Percentiles rank a stretch among this genome's conserved stretches.
These are phyloP conservation scores for Suhomyces bolitotheri DNA, from an alignment of 1,139 yeast genomes.

Conservation along the genomic window DNA sequence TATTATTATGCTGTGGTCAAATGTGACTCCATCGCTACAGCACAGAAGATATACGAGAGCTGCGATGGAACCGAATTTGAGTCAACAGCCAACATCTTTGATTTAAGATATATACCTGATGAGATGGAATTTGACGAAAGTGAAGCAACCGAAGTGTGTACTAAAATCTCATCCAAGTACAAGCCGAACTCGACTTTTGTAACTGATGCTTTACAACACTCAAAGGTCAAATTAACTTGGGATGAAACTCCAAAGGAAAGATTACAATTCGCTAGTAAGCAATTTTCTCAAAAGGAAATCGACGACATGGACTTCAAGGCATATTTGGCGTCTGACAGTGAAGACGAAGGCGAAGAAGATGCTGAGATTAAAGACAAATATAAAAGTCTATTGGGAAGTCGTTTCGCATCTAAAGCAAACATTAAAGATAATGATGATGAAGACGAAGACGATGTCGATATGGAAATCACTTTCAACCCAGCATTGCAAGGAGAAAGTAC, in stretches of 20 bases:
- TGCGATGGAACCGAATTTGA: conserved; percentile 97
- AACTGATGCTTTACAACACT: conserved; percentile 91
- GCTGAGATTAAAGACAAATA: conserved; percentile 58
- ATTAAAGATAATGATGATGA: conserved; percentile 31
- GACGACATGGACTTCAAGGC: conserved; percentile 98
- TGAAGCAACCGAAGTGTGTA: conserved; percentile 71
- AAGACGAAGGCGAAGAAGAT: conserved; percentile 42
- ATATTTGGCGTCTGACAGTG: conserved; percentile 87
- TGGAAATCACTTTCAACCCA: conserved; percentile 96
- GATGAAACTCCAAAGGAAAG: conserved; percentile 97
- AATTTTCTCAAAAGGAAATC: conserved; percentile 85
- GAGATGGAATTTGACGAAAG: conserved; percentile 81
- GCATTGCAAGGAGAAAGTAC: conserved; percentile 54
- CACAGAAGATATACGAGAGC: conserved; percentile 73
- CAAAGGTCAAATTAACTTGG: conserved; percentile 93
- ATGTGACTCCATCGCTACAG: conserved; percentile 75
- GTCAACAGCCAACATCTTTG: conserved; percentile 92
- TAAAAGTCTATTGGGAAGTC: conserved; percentile 57
- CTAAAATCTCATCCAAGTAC: conserved; percentile 71
- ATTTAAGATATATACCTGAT: conserved; percentile 88
- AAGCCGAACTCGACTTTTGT: conserved; percentile 78
- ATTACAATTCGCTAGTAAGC: conserved; percentile 71
- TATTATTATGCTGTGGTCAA: conserved; percentile 92
- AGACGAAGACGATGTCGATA: conserved; percentile 73
- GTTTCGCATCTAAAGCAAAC: conserved; percentile 34